Base-by-base conservation (phyloP, 768 basidiomycete genomes). In the Pulveroboletus sp. region DNA sequence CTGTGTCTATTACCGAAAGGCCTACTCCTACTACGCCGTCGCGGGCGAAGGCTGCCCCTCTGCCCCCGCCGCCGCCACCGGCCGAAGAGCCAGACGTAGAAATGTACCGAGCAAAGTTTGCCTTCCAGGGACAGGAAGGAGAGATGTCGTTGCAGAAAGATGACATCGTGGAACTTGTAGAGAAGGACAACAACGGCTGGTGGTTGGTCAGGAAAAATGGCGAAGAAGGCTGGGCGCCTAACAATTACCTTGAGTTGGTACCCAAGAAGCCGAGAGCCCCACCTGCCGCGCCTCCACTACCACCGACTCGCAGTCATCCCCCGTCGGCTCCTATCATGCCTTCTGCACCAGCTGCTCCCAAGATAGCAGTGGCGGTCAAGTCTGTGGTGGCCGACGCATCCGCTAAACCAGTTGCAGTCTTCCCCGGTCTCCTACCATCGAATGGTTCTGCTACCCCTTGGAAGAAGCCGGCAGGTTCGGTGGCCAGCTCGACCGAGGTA, bases 101-200 rank as follows among this genome's bases (percentile, higher is more conserved):
- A 17, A 70, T 79, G 68, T 97, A 94, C 69, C 84, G 85, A 52
- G 89, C 91, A 19, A 88, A 95, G 56, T 99, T 86, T 68, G 80
- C 85, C n/a, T 99, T 99, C 62, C 77, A 84, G 32, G 94, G 94
- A 2, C 90, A 97, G 68, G 85, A 86, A 29, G 94, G 94, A 12
- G 97, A 99, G 68, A 85, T 97, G 77, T 73, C 82, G 6, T 68
- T 99, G 43, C 79, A 77, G 56, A 97, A 97, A 68, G 97, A 94
- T 59, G 97, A 97, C 51, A 49, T 89, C 3, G 90, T 98, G 2
- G 94, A 97, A 70, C 73, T 98, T 17, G 75, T 94, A 27, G 86
- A 95, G 72, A 93, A 97, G 65, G 85, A 87, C 62, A 83, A 94
- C 51, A 95, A 95, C 58, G 97, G 95, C 3, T 99, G 97, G 97